phyloP scores from a whole-genome alignment of 2,329 filamentous ascomycete species.

The Didymella sp. region DNA sequence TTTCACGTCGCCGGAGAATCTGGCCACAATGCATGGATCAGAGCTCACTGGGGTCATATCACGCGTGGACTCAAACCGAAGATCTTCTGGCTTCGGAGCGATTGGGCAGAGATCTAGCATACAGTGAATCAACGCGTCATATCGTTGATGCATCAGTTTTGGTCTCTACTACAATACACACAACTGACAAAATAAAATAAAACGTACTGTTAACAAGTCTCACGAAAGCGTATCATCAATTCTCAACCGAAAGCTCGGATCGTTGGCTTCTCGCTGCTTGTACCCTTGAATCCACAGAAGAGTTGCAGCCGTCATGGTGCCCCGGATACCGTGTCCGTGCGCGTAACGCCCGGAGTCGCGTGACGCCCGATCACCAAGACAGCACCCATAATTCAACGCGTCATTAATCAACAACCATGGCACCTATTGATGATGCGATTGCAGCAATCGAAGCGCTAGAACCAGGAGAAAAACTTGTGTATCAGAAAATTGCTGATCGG shows the following conservation, averaged over 20 bases:
- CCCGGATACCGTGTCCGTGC: background rate
- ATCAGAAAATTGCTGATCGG: no score
- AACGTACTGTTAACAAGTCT: background rate
- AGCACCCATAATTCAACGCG: no score
- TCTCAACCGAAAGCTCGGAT: no score
- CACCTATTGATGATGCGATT: no score
- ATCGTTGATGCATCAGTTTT: background rate
- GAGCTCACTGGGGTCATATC: background rate
- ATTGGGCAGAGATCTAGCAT: no score
- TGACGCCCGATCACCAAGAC: no score
- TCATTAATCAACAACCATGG: no score
- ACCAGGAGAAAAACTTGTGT: no score
- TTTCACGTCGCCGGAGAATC: background rate
- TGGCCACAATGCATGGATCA: no score
- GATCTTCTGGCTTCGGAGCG: no score
- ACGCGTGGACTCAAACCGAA: background rate
- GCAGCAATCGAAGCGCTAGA: no score
- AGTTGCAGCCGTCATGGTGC: background rate
- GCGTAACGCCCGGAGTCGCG: no score
- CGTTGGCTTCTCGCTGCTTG: background rate
- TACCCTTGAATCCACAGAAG: background rate
- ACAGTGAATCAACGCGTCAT: background rate
- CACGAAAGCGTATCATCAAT: background rate
- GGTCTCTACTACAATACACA: background rate
- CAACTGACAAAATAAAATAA: background rate